Percentiles rank a stretch among this genome's conserved stretches.
Evolutionary conservation across 1,139 yeast species (phyloP).

Genomic region (Yamadazyma triangularis): DNA sequence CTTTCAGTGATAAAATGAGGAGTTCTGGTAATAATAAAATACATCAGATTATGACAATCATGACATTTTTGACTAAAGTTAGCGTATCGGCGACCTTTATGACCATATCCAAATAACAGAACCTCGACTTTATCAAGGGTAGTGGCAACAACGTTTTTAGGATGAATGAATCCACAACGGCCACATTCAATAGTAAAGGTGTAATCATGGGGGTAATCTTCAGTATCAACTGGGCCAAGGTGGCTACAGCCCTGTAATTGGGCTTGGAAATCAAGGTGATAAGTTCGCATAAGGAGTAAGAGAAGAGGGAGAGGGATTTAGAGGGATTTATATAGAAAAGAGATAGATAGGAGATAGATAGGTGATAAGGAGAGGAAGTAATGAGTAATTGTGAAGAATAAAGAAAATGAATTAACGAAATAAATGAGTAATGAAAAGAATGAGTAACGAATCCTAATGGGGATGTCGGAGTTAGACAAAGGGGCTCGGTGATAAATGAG

Average conservation of each 20-base stretch:
- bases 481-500: too few relatives aligned
- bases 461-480: too few relatives aligned
- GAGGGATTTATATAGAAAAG: neutral
- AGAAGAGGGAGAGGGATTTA: neutral
- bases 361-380: too few relatives aligned
- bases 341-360: too few relatives aligned
- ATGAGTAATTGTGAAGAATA: too few relatives aligned
- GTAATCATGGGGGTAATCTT: conserved; percentile 63
- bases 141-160: conserved; percentile 65
- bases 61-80: conserved; percentile 73
- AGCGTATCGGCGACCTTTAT: conserved; percentile 68
- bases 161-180: conserved; percentile 74
- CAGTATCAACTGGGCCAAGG: conserved; percentile 56
- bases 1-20: conserved; percentile 15
- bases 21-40: conserved; percentile 13
- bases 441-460: too few relatives aligned
- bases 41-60: conserved; percentile 35
- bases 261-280: conserved; percentile 47
- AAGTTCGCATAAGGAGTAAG: conserved; percentile 9
- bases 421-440: too few relatives aligned
- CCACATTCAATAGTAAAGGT: conserved; percentile 67
- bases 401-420: too few relatives aligned
- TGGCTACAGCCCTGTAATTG: conserved; percentile 58
- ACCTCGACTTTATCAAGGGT: conserved; percentile 53
- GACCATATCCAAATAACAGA: conserved; percentile 34